These are phyloP conservation scores for Iodosphaeria phyllophila DNA, from an alignment of 2,329 filamentous ascomycete genomes.

Conservation along the genomic window DNA sequence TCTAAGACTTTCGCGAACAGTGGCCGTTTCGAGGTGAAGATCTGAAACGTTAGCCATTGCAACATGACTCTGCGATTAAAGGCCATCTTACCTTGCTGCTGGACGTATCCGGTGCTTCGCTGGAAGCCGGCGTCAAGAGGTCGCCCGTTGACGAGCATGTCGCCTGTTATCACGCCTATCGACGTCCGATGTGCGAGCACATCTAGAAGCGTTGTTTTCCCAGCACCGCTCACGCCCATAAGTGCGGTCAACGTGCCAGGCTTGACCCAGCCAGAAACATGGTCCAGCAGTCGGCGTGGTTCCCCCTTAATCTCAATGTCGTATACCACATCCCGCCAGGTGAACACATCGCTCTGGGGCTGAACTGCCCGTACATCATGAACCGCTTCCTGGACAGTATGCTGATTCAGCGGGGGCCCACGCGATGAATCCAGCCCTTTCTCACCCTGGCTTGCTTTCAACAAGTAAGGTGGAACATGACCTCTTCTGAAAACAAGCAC, in stretches of 20 bases:
- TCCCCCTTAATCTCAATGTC: constrained; percentile 56
- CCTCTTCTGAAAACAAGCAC: constrained; percentile 47
- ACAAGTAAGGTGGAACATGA: constrained; percentile 24
- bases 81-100: constrained; percentile 31
- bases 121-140: constrained; percentile 46
- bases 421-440: neutral
- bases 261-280: constrained; percentile 78
- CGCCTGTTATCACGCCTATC: constrained; percentile 51
- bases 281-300: constrained; percentile 51
- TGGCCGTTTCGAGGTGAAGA: constrained; percentile 44
- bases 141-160: constrained; percentile 49
- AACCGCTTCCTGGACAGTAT: neutral
- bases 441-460: neutral
- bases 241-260: constrained; percentile 73
- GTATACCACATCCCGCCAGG: constrained; percentile 61
- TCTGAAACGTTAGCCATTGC: constrained; percentile 16
- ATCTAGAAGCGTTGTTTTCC: constrained; percentile 56
- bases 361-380: constrained; percentile 1
- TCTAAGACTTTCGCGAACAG: constrained; percentile 45
- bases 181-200: constrained; percentile 51
- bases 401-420: neutral
- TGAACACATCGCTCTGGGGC: constrained; percentile 37
- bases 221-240: constrained; percentile 54
- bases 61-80: neutral
- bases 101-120: constrained; percentile 49